Evolutionary conservation across 768 basidiomycete genomes (phyloP), one percentile per base, ranked within the genome.

Genomic region (Pseudohyphozyma bogoriensis): DNA sequence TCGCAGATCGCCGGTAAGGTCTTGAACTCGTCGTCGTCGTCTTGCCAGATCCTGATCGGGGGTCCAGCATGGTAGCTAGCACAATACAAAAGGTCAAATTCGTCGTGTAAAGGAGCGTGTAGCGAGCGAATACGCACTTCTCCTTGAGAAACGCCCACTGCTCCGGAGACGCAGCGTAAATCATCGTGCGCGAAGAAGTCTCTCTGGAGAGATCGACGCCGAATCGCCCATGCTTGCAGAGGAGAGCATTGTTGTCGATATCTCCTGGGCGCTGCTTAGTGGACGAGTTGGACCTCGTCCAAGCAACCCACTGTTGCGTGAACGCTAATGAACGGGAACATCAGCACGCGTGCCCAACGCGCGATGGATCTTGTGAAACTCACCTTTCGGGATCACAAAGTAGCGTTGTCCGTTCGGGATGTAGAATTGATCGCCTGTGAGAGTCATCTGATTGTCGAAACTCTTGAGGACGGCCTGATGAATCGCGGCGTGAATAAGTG

Each of bases 151-250:
- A 56, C 42, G 71, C 67, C 86, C 86, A 90, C 59, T 89, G 84
- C 45, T 74, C 75, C 60, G 76, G 76, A 68, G 78, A 78, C 60
- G 88, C 79, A 45, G 60, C 36, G 18, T 18, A 13, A 45, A 60
- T 42, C 15, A 7, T 20, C 29, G 35, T 52, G 18, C 40, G 32
- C 13, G 31, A 51, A 24, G 54, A 53, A 29, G 58, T 52, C 24
- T 62, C 62, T 26, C 39, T 49, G 26, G 83, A 85, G 1, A 85
- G 83, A 72, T 90, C 86, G 51, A 89, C 75, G 18, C 76, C 72
- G 11, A 89, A 78, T 62, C 77, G 72, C 8, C 76, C 76, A 72
- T 90, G 89, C 59, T 80, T 74, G 73, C 89, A 90, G 51, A 87
- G 66, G 68, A 86, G 83, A 12, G 70, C 68, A 16, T 77, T 74